A percentile compares a stretch with the other conserved stretches of the same genome.
phyloP scores from a whole-genome alignment of 208 protist species.

The Giardia muris region DNA sequence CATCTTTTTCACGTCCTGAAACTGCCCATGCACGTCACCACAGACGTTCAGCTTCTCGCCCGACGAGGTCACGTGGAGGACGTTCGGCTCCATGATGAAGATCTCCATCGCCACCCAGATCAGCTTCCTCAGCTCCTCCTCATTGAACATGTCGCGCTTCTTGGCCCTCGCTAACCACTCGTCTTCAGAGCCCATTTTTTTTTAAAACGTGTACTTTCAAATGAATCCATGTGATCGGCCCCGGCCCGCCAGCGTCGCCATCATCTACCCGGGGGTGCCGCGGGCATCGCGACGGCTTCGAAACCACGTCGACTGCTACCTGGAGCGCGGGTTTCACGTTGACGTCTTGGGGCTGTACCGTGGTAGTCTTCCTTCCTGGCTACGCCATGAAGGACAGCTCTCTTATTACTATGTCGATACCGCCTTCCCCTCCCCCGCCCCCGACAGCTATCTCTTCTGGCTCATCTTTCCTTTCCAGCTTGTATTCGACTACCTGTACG shows the following conservation, averaged over 20 bases:
- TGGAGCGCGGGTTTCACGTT: not conserved
- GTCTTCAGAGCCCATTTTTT: not conserved
- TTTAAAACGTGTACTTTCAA: not conserved
- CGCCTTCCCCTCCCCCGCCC: not conserved
- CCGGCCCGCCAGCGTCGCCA: not conserved
- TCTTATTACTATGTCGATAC: not conserved
- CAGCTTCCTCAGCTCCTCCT: not conserved
- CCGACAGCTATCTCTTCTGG: not conserved
- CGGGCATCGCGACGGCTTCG: not conserved
- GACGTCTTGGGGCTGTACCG: not conserved
- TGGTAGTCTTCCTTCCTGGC: not conserved
- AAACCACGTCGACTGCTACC: not conserved
- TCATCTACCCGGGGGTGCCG: not conserved
- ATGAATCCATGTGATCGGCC: not conserved
- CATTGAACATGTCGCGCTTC: not conserved
- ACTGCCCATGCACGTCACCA: constrained; percentile 44
- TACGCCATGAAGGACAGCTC: not conserved
- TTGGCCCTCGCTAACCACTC: not conserved
- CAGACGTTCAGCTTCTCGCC: not conserved
- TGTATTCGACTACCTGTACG: not conserved
- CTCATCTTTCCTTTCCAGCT: not conserved
- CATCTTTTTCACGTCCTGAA: constrained; percentile 35
- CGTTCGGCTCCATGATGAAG: not conserved
- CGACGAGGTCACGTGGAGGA: not conserved
- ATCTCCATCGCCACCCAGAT: constrained; percentile 17